Conservation (phyloP, 345 rosid species). For the Pistacia atlantica region DNA sequence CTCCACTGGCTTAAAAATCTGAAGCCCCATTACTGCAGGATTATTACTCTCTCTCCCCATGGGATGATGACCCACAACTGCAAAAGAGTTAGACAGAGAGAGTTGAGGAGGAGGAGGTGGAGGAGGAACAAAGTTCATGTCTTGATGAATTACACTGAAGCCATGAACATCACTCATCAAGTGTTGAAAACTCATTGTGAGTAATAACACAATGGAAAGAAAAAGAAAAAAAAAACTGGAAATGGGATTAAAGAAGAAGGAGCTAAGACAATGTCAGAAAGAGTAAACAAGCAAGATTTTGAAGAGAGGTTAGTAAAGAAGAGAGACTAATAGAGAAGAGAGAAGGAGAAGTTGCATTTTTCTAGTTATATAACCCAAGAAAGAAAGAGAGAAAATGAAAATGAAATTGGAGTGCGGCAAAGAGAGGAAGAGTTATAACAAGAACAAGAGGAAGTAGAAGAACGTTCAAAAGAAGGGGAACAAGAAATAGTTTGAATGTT, state of each 20-base stretch:
- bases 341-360: no score
- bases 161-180: conserved; percentile 18
- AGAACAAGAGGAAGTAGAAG: not conserved
- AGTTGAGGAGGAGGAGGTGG: conserved; percentile 19
- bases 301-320: not conserved
- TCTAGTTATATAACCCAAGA: not conserved
- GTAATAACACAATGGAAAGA: not conserved
- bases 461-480: conserved; percentile 2
- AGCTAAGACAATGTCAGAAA: not conserved
- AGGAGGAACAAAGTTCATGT: conserved; percentile 30
- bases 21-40: conserved; percentile 39
- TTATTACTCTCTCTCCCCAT: conserved; percentile 6
- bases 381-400: conserved; percentile 4
- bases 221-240: not conserved
- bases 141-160: conserved; percentile 28
- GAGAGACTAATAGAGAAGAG: no score
- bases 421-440: not conserved
- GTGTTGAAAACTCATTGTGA: conserved; percentile 38
- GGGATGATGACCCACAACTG: conserved; percentile 12
- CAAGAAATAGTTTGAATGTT: not conserved
- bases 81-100: conserved; percentile 25
- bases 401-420: no score
- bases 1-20: conserved; percentile 28
- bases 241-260: not conserved
- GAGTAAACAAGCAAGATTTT: not conserved